Conservation (phyloP, 2,329 filamentous ascomycete genomes). For the Graphilbum fragrans region DNA sequence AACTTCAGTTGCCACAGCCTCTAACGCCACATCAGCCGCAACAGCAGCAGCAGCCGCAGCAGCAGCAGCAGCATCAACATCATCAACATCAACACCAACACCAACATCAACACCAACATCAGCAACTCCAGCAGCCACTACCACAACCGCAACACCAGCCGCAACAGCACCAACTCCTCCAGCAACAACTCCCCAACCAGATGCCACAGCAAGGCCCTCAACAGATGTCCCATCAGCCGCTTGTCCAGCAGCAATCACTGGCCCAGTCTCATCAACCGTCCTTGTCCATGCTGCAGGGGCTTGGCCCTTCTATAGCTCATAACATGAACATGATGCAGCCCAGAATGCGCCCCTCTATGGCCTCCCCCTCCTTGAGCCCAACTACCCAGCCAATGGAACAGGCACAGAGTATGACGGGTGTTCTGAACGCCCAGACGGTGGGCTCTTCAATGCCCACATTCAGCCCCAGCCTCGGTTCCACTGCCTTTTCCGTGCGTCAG, state of each 20-base stretch:
- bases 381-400: constrained; percentile 14
- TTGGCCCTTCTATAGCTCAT: constrained; percentile 10
- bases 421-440: constrained; percentile 3
- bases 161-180: constrained; percentile 2
- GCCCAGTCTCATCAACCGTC: constrained; percentile 12
- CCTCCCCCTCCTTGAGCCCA: background rate
- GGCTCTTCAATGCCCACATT: constrained; percentile 13
- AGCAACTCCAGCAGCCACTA: background rate
- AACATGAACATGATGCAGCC: too few species aligned
- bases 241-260: constrained; percentile 15
- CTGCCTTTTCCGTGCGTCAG: constrained; percentile 20
- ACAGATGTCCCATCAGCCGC: background rate
- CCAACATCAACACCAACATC: constrained; percentile 17
- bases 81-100: constrained; percentile 11
- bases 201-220: too few species aligned
- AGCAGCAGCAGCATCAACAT: background rate
- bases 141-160: constrained; percentile 4
- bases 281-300: constrained; percentile 19
- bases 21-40: constrained; percentile 5
- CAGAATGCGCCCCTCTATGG: too few species aligned
- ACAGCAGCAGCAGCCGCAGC: constrained; percentile 1
- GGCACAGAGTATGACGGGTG: constrained; percentile 11
- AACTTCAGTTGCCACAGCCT: constrained; percentile 8
- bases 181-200: too few species aligned
- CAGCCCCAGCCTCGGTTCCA: constrained; percentile 5